Evolutionary conservation across 2,329 filamentous ascomycete species (phyloP).

Genomic region (Botryotinia narcissicola): DNA sequence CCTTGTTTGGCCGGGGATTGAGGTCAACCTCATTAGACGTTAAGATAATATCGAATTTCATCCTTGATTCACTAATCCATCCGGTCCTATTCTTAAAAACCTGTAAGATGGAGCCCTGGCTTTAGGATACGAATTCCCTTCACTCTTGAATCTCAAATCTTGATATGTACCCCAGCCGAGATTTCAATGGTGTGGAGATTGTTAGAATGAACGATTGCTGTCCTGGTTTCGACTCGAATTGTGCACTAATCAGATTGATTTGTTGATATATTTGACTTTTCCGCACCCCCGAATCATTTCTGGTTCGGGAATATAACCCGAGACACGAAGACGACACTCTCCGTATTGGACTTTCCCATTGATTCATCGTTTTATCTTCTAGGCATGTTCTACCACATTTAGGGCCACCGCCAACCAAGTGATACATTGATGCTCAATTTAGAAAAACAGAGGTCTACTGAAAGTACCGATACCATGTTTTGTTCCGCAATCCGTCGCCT

Average conservation of each 20-base stretch:
- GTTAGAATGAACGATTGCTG: not conserved
- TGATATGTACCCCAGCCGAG: not conserved
- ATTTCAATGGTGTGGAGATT: not conserved
- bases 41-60: conserved; percentile 17
- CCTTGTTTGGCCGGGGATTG: conserved; percentile 7
- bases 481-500: not conserved
- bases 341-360: not conserved
- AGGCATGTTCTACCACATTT: not conserved
- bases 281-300: not conserved
- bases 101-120: not conserved
- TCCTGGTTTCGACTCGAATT: not conserved
- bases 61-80: conserved; percentile 7
- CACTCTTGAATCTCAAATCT: not conserved
- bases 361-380: not conserved
- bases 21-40: conserved; percentile 11
- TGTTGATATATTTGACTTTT: conserved; percentile 7
- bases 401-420: not conserved
- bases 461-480: conserved; percentile 9
- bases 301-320: not conserved
- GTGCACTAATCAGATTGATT: not conserved
- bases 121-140: not conserved
- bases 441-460: not conserved
- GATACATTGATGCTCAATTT: not conserved
- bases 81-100: not conserved
- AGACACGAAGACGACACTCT: conserved; percentile 7